A percentile compares a stretch with the other conserved stretches of the same genome.
Evolutionary conservation across 169 alveolate genomes (phyloP).

Genomic region (Sarcocystis neurona): DNA sequence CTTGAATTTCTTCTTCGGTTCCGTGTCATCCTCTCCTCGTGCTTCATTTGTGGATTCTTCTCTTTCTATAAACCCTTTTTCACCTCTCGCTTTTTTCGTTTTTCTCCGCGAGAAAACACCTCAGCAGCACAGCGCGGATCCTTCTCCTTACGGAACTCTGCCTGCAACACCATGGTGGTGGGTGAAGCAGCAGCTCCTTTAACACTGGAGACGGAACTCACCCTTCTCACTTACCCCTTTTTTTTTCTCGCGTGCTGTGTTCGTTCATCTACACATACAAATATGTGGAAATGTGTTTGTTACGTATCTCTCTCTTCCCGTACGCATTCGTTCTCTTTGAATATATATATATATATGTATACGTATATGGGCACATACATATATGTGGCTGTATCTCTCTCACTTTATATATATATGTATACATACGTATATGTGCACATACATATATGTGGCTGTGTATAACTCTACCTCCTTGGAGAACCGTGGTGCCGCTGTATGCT

Average conservation of each 20-base stretch:
- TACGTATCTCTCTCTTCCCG: background rate
- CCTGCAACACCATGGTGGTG: no score
- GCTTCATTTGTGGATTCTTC: background rate
- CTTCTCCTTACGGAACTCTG: no score
- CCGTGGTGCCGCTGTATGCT: background rate
- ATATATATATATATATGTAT: background rate
- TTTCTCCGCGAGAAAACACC: no score
- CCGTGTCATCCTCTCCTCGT: conserved; percentile 3
- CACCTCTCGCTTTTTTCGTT: background rate
- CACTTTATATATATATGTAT: background rate
- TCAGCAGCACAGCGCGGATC: no score
- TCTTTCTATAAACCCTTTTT: background rate
- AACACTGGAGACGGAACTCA: background rate
- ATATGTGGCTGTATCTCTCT: background rate
- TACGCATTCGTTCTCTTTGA: background rate
- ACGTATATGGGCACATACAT: background rate
- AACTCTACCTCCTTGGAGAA: background rate
- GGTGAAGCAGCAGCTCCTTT: no score
- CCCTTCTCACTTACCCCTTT: background rate
- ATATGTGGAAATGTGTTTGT: background rate
- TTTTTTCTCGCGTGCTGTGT: no score
- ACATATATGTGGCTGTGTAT: background rate
- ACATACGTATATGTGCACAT: conserved; percentile 9
- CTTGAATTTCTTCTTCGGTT: no score
- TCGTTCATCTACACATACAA: background rate